These are phyloP conservation scores for Eucalyptus erythrocorys DNA, from an alignment of 345 rosid species.

Conservation along the genomic window DNA sequence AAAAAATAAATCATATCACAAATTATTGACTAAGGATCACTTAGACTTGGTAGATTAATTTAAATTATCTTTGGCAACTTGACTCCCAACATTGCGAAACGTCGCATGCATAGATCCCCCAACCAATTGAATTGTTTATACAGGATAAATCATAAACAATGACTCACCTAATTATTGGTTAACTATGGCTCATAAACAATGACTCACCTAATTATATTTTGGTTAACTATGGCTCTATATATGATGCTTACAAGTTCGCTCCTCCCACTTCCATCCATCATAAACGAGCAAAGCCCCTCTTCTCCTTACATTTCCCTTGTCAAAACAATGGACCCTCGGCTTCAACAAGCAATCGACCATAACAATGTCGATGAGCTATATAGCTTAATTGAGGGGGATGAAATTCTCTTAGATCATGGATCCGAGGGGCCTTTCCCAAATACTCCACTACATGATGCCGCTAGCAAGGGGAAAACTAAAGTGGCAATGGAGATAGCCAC, in stretches of 20 bases:
- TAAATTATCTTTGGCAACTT: not conserved
- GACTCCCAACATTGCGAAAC: not conserved
- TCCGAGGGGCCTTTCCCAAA: not conserved
- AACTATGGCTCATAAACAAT: not conserved
- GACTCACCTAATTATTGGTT: not conserved
- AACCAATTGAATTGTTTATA: not conserved
- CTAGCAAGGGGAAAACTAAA: not conserved
- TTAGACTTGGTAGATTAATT: no score
- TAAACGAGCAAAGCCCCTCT: not conserved
- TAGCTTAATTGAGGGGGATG: not conserved
- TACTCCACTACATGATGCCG: not conserved
- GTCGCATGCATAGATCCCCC: not conserved
- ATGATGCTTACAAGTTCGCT: not conserved
- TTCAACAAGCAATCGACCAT: not conserved
- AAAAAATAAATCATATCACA: no score
- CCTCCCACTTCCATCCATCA: not conserved
- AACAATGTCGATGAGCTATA: not conserved
- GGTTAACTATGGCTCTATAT: no score
- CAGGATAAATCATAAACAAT: not conserved
- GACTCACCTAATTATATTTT: not conserved
- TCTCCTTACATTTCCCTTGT: not conserved
- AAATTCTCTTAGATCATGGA: not conserved
- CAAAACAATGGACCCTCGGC: not conserved
- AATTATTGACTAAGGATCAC: accelerated
- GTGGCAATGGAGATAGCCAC: not conserved